phyloP scores from a whole-genome alignment of 495 filamentous ascomycete genomes.

The Hyaloscypha variabilis region DNA sequence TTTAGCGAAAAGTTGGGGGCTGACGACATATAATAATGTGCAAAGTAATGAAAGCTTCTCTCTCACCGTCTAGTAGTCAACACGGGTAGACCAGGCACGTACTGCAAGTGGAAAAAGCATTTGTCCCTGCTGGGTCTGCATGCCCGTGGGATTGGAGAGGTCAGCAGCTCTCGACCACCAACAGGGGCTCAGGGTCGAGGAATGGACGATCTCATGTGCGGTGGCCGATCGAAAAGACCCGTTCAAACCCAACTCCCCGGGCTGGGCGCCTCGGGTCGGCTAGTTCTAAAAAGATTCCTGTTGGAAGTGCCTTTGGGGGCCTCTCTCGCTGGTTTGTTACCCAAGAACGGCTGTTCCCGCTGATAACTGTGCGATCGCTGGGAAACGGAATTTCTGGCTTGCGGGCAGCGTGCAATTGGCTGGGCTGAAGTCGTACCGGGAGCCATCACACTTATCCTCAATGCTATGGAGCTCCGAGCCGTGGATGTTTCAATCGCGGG shows the following conservation, averaged over 20 bases:
- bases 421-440: background rate
- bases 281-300: slow-evolving; percentile 8
- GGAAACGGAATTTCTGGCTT: background rate
- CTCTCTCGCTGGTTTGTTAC: slow-evolving; percentile 17
- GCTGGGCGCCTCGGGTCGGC: slow-evolving; percentile 14
- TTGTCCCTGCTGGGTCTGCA: slow-evolving; percentile 6
- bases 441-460: slow-evolving; percentile 13
- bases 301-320: slow-evolving; percentile 5
- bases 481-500: slow-evolving; percentile 12
- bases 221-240: background rate
- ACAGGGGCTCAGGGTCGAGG: background rate
- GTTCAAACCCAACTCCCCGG: slow-evolving; percentile 1
- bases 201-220: background rate
- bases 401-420: slow-evolving; percentile 10
- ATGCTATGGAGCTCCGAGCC: slow-evolving; percentile 8
- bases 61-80: slow-evolving; percentile 3
- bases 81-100: background rate
- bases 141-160: slow-evolving; percentile 10
- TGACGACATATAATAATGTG: background rate
- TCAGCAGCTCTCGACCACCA: slow-evolving; percentile 5
- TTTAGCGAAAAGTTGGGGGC: slow-evolving; percentile 9
- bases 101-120: slow-evolving; percentile 8
- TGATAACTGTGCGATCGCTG: background rate
- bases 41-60: background rate
- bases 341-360: slow-evolving; percentile 26